Base-by-base conservation (phyloP, 495 filamentous ascomycete genomes). In the Penicillium bialowiezense region DNA sequence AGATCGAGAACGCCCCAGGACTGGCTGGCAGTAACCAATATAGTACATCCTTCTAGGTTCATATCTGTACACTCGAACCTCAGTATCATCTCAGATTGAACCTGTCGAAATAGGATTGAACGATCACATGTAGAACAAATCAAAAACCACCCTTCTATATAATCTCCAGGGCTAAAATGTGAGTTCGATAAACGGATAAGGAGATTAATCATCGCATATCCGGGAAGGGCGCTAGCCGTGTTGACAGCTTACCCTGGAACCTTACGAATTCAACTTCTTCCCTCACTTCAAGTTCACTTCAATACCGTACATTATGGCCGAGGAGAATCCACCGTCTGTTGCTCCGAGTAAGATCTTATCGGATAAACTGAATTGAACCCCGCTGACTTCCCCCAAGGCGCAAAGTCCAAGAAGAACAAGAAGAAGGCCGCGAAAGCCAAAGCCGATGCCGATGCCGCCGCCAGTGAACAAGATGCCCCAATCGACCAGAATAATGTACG, bases 331-430 rank as follows among this genome's bases (percentile, higher is more conserved):
- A 42, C 40, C 57, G 18, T 28, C 52, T 46, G 37, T 51, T 41
- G 41, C 48, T 39, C 48, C 51, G 59, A 62, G 63, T 66, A 43
- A 44, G 58, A 13, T 8, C 32, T 35, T 38, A 26, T 21, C 26
- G 17, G 42, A 6, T 32, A 14, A 18, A 41, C n/a, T 41, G 42
- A 28, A 18, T 44, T 42, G 10, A 26, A 26, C 10, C 51, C 45
- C 36, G 31, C 48, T 51, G 29, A 51, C 46, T 40, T 33, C 41
- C 23, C 41, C 37, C 38, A 33, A 68, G 79, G 70, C 63, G 50
- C 71, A 43, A 84, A 80, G 59, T 82, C 84, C 54, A 89, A 86
- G 75, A 86, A 80, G 63, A 82, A 77, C 65, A 87, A 82, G 65
- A 88, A 84, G 73, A 88, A 85, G 48, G 68, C 65, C 48, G 61